Evolutionary conservation across 768 basidiomycete genomes (phyloP).

Genomic region (Pleurotus cornucopiae): DNA sequence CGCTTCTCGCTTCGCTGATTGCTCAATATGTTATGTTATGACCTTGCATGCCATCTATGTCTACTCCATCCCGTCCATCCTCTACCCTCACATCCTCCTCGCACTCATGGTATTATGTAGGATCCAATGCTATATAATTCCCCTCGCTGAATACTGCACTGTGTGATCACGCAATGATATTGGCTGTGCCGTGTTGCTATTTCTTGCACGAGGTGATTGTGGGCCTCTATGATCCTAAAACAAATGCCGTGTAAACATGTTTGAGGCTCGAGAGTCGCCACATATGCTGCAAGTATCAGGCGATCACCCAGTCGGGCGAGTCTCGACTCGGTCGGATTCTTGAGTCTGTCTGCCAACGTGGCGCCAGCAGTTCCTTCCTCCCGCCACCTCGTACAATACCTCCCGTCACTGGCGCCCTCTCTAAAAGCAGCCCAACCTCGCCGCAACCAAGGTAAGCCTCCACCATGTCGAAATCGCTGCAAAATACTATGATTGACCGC

Average conservation of each 20-base stretch:
- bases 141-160: neutral
- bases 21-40: constrained; percentile 8
- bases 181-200: too few species aligned
- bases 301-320: too few species aligned
- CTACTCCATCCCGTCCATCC: neutral
- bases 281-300: too few species aligned
- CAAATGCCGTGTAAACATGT: too few species aligned
- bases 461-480: constrained; percentile 5
- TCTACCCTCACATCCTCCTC: too few species aligned
- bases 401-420: neutral
- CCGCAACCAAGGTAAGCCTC: neutral
- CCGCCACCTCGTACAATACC: neutral
- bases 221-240: too few species aligned
- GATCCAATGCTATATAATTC: constrained; percentile 2
- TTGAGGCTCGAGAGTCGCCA: too few species aligned
- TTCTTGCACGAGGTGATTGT: too few species aligned
- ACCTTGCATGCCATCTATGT: constrained; percentile 6
- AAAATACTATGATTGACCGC: constrained; percentile 7
- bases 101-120: constrained; percentile 4
- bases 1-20: neutral
- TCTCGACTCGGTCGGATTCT: too few species aligned
- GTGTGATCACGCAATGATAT: too few species aligned
- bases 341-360: constrained; percentile 2
- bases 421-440: neutral
- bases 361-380: constrained; percentile 3